Conservation (phyloP, 345 rosid species). For the Bruguiera gymnorhiza region DNA sequence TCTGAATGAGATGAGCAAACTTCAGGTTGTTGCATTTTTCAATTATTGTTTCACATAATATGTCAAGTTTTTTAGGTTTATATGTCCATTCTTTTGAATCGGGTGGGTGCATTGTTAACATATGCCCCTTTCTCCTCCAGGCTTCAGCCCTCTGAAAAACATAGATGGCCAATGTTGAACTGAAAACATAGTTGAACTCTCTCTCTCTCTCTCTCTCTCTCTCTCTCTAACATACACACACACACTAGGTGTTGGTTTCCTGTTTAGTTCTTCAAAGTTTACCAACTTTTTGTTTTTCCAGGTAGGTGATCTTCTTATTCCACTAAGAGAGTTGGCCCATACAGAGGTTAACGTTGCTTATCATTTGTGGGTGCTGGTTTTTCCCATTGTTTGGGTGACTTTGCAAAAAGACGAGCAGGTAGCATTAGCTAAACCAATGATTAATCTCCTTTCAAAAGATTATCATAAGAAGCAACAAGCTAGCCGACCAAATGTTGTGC, state of each 20-base stretch:
- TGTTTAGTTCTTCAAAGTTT: not conserved
- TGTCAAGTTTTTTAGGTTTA: too few relatives aligned
- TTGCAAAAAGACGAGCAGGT: slow-evolving; percentile 86
- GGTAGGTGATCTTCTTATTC: slow-evolving; percentile 89
- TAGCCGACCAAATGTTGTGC: slow-evolving; percentile 95
- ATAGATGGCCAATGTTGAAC: too few relatives aligned
- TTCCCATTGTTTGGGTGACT: slow-evolving; percentile 97
- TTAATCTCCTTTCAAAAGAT: slow-evolving; percentile 74
- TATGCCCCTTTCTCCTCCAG: too few relatives aligned
- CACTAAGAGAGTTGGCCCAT: slow-evolving; percentile 93
- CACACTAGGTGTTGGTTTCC: not conserved
- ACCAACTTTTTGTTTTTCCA: slow-evolving; percentile 19
- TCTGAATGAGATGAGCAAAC: slow-evolving; percentile 79
- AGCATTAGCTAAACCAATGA: slow-evolving; percentile 85
- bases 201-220: too few relatives aligned
- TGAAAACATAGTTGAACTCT: too few relatives aligned
- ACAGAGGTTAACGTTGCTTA: slow-evolving; percentile 94
- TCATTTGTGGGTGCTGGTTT: slow-evolving; percentile 96
- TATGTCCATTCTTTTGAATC: too few relatives aligned
- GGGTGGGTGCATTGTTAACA: too few relatives aligned
- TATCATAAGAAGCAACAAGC: slow-evolving; percentile 97
- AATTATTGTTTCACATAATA: not conserved
- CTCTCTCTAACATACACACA: too few relatives aligned
- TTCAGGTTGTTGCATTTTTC: slow-evolving; percentile 55
- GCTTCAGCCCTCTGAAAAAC: too few relatives aligned